Conservation (phyloP, 257 asterid genomes). For the Striga asiatica region DNA sequence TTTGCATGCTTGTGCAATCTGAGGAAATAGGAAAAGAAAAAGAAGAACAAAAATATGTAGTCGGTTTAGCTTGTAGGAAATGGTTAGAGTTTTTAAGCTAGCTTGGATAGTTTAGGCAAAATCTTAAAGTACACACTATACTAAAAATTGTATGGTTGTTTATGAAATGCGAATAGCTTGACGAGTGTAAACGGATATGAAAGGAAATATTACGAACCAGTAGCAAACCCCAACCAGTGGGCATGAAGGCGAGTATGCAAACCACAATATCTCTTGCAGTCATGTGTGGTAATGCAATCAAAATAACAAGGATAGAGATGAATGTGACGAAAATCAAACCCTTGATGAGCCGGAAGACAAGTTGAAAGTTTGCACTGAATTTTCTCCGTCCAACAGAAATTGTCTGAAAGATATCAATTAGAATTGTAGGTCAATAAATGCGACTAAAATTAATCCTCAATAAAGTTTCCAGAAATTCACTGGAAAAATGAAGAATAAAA, state of each 20-base stretch:
- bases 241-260: slow-evolving; percentile 92
- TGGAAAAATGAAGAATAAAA: too few species aligned
- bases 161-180: not conserved
- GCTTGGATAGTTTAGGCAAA: too few species aligned
- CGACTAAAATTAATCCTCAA: too few species aligned
- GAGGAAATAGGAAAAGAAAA: not conserved
- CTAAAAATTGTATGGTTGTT: too few species aligned
- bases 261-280: slow-evolving; percentile 63
- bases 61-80: too few species aligned
- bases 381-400: slow-evolving; percentile 86
- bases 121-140: too few species aligned
- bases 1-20: slow-evolving; percentile 97
- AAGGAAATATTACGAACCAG: slow-evolving; percentile 42
- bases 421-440: too few species aligned
- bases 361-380: slow-evolving; percentile 86
- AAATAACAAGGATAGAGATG: slow-evolving; percentile 55
- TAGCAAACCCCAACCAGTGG: slow-evolving; percentile 96
- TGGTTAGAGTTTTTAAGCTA: too few species aligned
- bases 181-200: too few species aligned
- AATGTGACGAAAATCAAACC: slow-evolving; percentile 87
- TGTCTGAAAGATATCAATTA: slow-evolving; percentile 36
- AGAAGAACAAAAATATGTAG: too few species aligned
- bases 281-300: slow-evolving; percentile 73
- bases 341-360: slow-evolving; percentile 86
- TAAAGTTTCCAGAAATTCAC: too few species aligned